phyloP scores from a whole-genome alignment of 352 stramenopile genomes.

The Phytophthora nicotianae region DNA sequence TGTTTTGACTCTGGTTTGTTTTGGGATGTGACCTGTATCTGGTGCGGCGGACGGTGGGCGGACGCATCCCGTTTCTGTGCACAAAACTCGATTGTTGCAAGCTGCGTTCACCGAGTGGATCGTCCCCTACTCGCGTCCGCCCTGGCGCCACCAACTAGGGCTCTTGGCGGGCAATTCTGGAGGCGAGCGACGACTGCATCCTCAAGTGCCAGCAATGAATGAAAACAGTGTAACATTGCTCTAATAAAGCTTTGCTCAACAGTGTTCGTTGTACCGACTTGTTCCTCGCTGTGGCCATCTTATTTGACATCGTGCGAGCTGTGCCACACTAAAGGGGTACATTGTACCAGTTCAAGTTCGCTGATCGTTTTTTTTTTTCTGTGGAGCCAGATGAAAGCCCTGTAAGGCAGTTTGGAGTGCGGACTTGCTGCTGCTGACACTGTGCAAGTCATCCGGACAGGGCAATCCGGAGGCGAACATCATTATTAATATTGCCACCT shows the following conservation, averaged over 20 bases:
- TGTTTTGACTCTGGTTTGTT: constrained; percentile 37
- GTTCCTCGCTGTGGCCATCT: not conserved
- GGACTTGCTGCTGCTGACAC: constrained; percentile 1
- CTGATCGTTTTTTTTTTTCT: constrained; percentile 14
- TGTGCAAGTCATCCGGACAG: too few relatives aligned
- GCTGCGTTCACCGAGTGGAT: constrained; percentile 7
- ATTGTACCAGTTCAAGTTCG: constrained; percentile 12
- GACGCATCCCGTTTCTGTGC: constrained; percentile 19
- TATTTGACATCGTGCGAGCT: not conserved
- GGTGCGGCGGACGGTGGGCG: constrained; percentile 24
- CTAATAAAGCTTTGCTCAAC: too few relatives aligned
- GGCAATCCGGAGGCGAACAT: too few relatives aligned
- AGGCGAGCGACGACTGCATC: too few relatives aligned
- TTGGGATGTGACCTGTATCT: constrained; percentile 37
- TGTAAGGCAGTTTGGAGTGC: constrained; percentile 13
- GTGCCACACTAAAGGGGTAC: not conserved
- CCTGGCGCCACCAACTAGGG: constrained; percentile 21
- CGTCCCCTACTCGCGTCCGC: constrained; percentile 19
- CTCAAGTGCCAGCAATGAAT: too few relatives aligned
- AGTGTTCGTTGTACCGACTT: too few relatives aligned
- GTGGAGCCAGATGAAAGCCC: constrained; percentile 1
- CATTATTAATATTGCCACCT: too few relatives aligned
- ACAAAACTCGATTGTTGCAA: constrained; percentile 4
- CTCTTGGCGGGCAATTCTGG: too few relatives aligned
- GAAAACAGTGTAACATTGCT: too few relatives aligned